These are phyloP conservation scores for Cladosporium sp. DNA, from an alignment of 2,329 filamentous ascomycete genomes.

Conservation along the genomic window DNA sequence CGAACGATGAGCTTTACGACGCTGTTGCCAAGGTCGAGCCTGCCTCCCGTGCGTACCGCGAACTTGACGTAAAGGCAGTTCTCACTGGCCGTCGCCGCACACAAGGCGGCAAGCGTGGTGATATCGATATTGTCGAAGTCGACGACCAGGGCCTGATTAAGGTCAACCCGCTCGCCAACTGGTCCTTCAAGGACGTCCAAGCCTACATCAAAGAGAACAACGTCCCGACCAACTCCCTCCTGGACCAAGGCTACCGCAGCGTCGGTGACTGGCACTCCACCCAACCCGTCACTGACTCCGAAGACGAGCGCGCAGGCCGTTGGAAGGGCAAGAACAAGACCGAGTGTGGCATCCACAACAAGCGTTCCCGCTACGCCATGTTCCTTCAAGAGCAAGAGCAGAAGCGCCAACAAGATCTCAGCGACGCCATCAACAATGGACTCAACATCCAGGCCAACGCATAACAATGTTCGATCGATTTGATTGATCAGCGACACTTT, in stretches of 20 bases:
- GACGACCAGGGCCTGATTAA: constrained; percentile 92
- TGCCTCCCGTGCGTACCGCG: constrained; percentile 83
- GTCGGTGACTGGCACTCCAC: constrained; percentile 99
- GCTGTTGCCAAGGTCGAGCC: constrained; percentile 98
- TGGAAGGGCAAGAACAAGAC: constrained; percentile 98
- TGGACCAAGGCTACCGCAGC: constrained; percentile 96
- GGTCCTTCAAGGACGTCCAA: constrained; percentile 88
- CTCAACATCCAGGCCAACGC: constrained; percentile 34
- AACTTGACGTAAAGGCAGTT: constrained; percentile 84
- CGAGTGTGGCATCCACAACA: constrained; percentile 98
- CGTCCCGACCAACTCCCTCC: constrained; percentile 89
- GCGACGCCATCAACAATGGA: constrained; percentile 37
- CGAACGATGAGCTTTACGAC: constrained; percentile 87
- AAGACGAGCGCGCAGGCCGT: constrained; percentile 92
- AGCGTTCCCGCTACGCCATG: constrained; percentile 87
- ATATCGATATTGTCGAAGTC: constrained; percentile 87
- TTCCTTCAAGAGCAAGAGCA: constrained; percentile 74
- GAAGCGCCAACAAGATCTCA: constrained; percentile 62
- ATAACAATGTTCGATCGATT: constrained; percentile 19
- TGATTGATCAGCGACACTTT: constrained; percentile 4
- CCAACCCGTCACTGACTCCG: constrained; percentile 79
- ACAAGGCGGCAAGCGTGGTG: constrained; percentile 88
- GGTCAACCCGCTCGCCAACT: constrained; percentile 95
- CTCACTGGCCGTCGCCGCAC: constrained; percentile 88
- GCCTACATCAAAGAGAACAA: constrained; percentile 81